Conservation (phyloP, 2,329 filamentous ascomycete genomes). For the Ascochyta lentis region DNA sequence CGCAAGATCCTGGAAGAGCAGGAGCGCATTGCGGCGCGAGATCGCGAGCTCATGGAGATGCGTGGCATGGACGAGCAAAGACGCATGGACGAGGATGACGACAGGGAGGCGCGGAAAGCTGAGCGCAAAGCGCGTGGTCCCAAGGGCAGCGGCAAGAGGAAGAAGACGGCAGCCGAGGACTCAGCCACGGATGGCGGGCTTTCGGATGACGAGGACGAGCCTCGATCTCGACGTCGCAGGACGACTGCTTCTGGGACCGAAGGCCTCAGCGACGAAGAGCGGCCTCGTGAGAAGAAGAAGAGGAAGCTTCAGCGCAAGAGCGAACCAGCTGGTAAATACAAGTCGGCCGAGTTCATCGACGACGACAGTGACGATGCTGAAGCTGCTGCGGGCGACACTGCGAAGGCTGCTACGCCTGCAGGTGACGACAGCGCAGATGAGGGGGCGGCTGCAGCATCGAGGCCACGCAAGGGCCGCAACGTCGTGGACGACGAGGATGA, state of each 20-base stretch:
- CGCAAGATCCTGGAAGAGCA: constrained; percentile 87
- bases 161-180: constrained; percentile 60
- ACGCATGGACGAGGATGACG: constrained; percentile 68
- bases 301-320: constrained; percentile 64
- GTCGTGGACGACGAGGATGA: constrained; percentile 47
- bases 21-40: constrained; percentile 75
- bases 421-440: constrained; percentile 34
- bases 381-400: constrained; percentile 25
- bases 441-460: constrained; percentile 29
- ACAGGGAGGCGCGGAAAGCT: constrained; percentile 79
- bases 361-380: constrained; percentile 56
- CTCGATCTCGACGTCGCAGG: constrained; percentile 43
- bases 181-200: constrained; percentile 53
- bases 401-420: constrained; percentile 12
- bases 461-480: constrained; percentile 39
- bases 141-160: constrained; percentile 55
- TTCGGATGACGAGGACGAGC: constrained; percentile 47
- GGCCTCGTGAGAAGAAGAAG: constrained; percentile 67
- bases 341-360: constrained; percentile 83
- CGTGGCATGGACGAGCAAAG: constrained; percentile 73
- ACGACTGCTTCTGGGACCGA: constrained; percentile 49
- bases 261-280: constrained; percentile 62
- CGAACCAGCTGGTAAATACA: constrained; percentile 69
- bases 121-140: constrained; percentile 60
- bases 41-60: constrained; percentile 74